Evolutionary conservation across 805 yeast genomes (phyloP).

Genomic region (Schizosaccharomyces lindneri): DNA sequence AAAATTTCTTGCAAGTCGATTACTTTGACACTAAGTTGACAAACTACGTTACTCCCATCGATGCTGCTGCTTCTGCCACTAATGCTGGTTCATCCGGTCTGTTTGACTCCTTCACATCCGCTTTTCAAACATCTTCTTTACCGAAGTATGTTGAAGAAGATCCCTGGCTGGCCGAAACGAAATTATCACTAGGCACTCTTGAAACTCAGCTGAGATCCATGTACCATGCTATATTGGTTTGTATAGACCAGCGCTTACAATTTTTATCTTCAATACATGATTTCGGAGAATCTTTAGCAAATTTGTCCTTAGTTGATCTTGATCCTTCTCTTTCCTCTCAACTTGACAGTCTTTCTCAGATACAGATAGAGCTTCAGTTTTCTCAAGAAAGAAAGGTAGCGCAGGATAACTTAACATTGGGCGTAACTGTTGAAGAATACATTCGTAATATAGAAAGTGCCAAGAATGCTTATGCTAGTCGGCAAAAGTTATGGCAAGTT

Average conservation of each 20-base stretch:
- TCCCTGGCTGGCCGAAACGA: constrained; percentile 47
- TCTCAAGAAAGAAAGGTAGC: constrained; percentile 50
- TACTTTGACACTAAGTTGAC: constrained; percentile 12
- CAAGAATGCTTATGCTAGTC: constrained; percentile 44
- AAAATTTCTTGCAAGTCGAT: constrained; percentile 51
- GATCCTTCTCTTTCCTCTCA: constrained; percentile 40
- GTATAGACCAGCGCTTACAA: not conserved
- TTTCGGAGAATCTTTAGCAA: constrained; percentile 28
- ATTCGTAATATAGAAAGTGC: constrained; percentile 52
- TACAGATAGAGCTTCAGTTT: constrained; percentile 47
- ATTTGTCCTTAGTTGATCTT: constrained; percentile 50
- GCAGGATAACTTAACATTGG: constrained; percentile 69
- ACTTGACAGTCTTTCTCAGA: constrained; percentile 42
- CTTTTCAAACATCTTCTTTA: constrained; percentile 12
- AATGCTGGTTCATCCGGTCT: not conserved
- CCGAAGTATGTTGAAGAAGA: constrained; percentile 56
- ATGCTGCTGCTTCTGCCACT: not conserved
- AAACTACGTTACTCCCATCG: not conserved
- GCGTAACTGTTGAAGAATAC: constrained; percentile 73
- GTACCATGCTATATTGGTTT: constrained; percentile 22
- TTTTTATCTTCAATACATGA: constrained; percentile 36
- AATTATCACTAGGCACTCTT: constrained; percentile 39
- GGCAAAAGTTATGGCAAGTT: constrained; percentile 30
- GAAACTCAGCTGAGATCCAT: constrained; percentile 51
- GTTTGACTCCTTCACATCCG: constrained; percentile 33